phyloP scores from a whole-genome alignment of 2,329 filamentous ascomycete genomes.

The Tolypocladium cylindrosporum region DNA sequence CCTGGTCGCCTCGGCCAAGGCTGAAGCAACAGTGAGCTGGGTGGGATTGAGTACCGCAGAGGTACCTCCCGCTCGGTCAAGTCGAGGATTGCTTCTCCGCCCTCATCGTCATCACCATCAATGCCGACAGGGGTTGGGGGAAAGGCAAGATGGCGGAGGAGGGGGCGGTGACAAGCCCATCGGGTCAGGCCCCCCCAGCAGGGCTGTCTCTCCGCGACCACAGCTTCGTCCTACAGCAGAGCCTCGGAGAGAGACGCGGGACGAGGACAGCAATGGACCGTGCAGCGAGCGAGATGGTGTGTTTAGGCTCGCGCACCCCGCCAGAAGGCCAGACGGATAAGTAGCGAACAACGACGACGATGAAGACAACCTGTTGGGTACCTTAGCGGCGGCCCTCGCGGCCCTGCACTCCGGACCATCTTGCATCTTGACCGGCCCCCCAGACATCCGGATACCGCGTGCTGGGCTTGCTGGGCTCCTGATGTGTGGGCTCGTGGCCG shows the following conservation, averaged over 20 bases:
- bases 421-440: slow-evolving; percentile 1
- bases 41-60: background rate
- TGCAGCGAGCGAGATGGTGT: background rate
- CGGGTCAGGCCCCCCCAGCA: background rate
- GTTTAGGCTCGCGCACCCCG: background rate
- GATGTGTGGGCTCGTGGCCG: background rate
- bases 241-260: background rate
- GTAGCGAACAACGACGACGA: background rate
- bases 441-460: background rate
- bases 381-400: background rate
- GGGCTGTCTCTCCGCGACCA: background rate
- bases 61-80: background rate
- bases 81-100: slow-evolving; percentile 1
- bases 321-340: background rate
- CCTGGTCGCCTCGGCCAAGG: background rate
- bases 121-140: background rate
- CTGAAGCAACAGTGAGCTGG: background rate
- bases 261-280: background rate
- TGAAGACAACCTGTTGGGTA: background rate
- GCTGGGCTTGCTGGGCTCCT: background rate
- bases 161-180: background rate
- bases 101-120: background rate
- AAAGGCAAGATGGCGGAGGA: background rate
- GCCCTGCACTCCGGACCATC: background rate
- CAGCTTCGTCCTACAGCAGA: background rate